Conservation (phyloP, 805 yeast genomes). For the Sporopachydermia quercuum region DNA sequence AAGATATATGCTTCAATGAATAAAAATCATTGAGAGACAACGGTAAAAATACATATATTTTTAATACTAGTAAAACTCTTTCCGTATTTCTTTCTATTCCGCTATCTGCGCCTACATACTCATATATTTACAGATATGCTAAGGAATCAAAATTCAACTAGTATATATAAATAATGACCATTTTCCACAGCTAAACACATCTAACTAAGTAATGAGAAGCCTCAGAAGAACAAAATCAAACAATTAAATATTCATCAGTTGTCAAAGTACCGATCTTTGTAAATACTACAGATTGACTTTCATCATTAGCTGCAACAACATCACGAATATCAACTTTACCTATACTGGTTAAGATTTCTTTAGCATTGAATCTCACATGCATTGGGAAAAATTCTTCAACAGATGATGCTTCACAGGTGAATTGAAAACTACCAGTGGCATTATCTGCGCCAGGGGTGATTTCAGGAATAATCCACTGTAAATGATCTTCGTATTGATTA, state of each 20-base stretch:
- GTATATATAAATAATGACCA: no score
- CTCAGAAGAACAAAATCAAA: slow-evolving; percentile 17
- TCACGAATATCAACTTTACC: slow-evolving; percentile 53
- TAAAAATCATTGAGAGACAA: no score
- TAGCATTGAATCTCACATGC: slow-evolving; percentile 44
- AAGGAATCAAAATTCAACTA: neutral
- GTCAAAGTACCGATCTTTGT: slow-evolving; percentile 43
- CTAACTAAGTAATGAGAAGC: no score
- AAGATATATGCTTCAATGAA: no score
- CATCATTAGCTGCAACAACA: slow-evolving; percentile 34
- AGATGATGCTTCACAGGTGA: slow-evolving; percentile 54
- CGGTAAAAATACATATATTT: no score
- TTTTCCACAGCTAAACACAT: no score
- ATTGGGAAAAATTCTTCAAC: slow-evolving; percentile 88
- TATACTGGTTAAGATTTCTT: slow-evolving; percentile 35
- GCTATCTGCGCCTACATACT: no score
- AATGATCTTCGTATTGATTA: slow-evolving; percentile 52
- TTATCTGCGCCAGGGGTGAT: slow-evolving; percentile 32
- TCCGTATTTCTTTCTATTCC: no score
- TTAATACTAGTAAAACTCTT: no score
- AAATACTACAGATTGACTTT: slow-evolving; percentile 49
- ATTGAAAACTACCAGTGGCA: slow-evolving; percentile 63
- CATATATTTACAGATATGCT: no score
- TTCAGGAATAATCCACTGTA: slow-evolving; percentile 46
- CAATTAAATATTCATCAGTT: slow-evolving; percentile 45